Conservation (phyloP, 148 eudicot species). For the Linanthus parryae region DNA sequence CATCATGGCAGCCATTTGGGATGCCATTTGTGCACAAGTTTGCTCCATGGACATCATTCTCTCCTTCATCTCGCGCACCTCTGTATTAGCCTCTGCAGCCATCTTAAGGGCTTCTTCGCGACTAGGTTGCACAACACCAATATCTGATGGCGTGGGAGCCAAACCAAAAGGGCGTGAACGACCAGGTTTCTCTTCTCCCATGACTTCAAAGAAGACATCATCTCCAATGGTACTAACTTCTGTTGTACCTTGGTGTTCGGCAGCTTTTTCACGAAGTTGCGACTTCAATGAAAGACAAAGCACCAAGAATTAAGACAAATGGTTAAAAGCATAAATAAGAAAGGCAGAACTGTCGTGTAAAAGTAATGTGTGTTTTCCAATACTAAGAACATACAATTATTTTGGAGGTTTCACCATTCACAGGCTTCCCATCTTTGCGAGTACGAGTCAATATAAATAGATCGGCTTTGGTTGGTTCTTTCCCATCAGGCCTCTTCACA, state of each 20-base stretch:
- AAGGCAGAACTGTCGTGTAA: too few species aligned
- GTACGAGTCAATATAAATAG: conserved; percentile 39
- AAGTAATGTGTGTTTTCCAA: too few species aligned
- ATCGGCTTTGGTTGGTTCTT: conserved; percentile 33
- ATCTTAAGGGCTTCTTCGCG: conserved; percentile 23
- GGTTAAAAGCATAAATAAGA: too few species aligned
- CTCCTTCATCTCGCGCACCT: conserved; percentile 37
- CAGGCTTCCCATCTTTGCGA: conserved; percentile 34
- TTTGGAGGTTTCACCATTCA: conserved; percentile 24
- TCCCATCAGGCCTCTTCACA: conserved; percentile 32
- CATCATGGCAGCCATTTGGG: conserved; percentile 44
- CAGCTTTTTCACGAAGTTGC: conserved; percentile 20
- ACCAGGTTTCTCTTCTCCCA: conserved; percentile 25
- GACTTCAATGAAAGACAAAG: conserved; percentile 18
- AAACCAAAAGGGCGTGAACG: conserved; percentile 15
- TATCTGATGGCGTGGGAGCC: conserved; percentile 14
- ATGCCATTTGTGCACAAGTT: conserved; percentile 39
- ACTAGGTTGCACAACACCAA: conserved; percentile 12
- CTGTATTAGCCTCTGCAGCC: conserved; percentile 15
- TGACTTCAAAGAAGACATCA: conserved; percentile 20
- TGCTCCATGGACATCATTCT: conserved; percentile 33
- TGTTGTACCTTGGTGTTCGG: conserved; percentile 15
- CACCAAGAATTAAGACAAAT: not conserved
- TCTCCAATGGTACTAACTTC: conserved; percentile 6
- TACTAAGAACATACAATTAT: conserved; percentile 31